phyloP scores from a whole-genome alignment of 1,284 basidiomycete species.

The Cutaneotrichosporon sp. region DNA sequence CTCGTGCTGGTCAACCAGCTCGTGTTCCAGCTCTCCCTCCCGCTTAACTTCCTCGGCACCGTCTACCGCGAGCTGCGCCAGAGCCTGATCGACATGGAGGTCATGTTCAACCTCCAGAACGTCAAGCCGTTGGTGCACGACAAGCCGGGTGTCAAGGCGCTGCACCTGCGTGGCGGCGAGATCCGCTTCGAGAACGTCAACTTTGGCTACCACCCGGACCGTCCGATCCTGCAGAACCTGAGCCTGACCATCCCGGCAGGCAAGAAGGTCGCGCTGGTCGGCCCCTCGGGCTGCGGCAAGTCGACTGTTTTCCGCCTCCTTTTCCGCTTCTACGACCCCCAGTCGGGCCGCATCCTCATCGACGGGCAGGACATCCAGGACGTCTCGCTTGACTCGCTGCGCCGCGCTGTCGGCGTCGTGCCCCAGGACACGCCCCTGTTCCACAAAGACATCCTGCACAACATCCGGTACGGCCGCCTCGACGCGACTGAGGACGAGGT shows the following conservation, averaged over 20 bases:
- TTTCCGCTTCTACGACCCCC: conserved; percentile 91
- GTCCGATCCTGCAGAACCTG: conserved; percentile 85
- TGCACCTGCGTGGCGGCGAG: conserved; percentile 74
- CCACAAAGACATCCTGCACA: conserved; percentile 92
- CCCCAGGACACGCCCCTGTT: conserved; percentile 98
- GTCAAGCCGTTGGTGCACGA: conserved; percentile 72
- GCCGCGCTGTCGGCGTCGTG: conserved; percentile 83
- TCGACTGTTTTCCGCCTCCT: conserved; percentile 92
- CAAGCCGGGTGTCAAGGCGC: conserved; percentile 65
- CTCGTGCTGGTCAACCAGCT: conserved; percentile 98
- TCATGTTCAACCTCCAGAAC: conserved; percentile 86
- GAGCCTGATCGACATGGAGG: conserved; percentile 95
- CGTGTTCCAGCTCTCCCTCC: conserved; percentile 96
- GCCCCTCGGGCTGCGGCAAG: conserved; percentile 97
- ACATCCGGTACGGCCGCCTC: conserved; percentile 89
- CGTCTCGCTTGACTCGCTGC: conserved; percentile 71
- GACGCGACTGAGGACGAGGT: conserved; percentile 89
- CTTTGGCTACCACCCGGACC: conserved; percentile 86
- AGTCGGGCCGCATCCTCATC: conserved; percentile 71
- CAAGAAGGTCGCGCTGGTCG: conserved; percentile 93
- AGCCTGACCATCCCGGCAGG: conserved; percentile 94
- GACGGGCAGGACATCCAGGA: conserved; percentile 79
- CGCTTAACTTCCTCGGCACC: conserved; percentile 94
- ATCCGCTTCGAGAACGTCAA: conserved; percentile 91
- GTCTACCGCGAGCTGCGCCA: conserved; percentile 97